Evolutionary conservation across 129 eudicot genomes (phyloP).

Genomic region (Mikania micrantha): DNA sequence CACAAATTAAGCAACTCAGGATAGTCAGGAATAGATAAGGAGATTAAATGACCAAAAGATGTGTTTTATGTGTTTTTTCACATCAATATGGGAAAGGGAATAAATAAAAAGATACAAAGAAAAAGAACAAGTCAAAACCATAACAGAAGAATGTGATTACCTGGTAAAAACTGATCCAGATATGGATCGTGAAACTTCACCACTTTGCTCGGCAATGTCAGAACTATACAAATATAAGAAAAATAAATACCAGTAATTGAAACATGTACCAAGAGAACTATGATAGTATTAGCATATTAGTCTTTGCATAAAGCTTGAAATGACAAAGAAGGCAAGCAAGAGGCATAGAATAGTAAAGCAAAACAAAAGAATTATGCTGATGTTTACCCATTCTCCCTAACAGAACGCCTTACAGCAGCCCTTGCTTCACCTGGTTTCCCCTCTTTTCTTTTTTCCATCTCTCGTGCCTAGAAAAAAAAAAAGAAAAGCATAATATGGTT

Average conservation of each 20-base stretch:
- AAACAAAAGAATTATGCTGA: neutral
- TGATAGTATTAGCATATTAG: neutral
- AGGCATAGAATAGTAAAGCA: no score
- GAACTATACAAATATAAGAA: constrained; percentile 29
- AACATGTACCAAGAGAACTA: neutral
- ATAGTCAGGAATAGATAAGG: neutral
- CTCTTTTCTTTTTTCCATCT: constrained; percentile 88
- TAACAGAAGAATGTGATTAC: constrained; percentile 22
- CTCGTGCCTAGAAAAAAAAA: constrained; percentile 51
- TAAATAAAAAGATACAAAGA: neutral
- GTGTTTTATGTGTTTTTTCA: neutral
- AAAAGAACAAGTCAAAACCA: neutral
- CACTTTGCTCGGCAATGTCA: constrained; percentile 94
- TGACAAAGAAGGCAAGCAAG: neutral
- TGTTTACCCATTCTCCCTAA: neutral
- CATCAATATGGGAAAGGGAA: neutral
- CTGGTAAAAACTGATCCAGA: constrained; percentile 60
- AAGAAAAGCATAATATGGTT: neutral
- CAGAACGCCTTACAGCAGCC: neutral
- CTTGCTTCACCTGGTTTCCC: constrained; percentile 95
- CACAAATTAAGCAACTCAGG: neutral
- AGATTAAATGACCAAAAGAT: neutral
- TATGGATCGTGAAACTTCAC: constrained; percentile 66
- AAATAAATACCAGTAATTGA: neutral
- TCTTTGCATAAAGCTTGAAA: neutral